These are phyloP conservation scores for Glomus cerebriforme DNA, from an alignment of 192 early-diverging fungal genomes.

Conservation along the genomic window DNA sequence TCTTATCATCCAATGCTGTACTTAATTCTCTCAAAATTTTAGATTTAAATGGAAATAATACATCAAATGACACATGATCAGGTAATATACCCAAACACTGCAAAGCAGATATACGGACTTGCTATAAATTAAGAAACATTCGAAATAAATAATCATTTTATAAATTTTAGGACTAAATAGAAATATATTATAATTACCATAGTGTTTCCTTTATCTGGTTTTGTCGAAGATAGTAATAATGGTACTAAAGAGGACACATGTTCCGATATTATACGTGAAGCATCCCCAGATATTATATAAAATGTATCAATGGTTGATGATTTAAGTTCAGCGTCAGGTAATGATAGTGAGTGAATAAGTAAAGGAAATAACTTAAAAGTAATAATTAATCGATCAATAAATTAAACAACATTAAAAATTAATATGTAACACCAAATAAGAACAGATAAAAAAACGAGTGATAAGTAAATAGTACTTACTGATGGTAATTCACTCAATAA, in stretches of 20 bases:
- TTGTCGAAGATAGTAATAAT: conserved; percentile 42
- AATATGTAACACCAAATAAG: too few species aligned
- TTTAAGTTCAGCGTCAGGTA: conserved; percentile 67
- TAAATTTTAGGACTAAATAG: background rate
- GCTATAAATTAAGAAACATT: conserved; percentile 30
- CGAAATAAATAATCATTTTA: background rate
- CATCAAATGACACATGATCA: conserved; percentile 58
- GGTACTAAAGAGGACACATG: conserved; percentile 52
- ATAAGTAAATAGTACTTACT: conserved; percentile 45
- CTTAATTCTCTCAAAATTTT: conserved; percentile 66
- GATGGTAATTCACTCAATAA: conserved; percentile 74
- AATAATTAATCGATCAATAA: background rate
- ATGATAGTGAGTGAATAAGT: conserved; percentile 71
- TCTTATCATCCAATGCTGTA: conserved; percentile 79
- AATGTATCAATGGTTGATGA: conserved; percentile 78
- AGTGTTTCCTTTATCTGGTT: conserved; percentile 39
- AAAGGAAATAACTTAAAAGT: conserved; percentile 69
- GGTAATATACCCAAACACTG: conserved; percentile 70
- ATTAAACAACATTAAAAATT: background rate
- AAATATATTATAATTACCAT: conserved; percentile 35
- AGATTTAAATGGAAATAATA: conserved; percentile 62
- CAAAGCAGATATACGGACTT: conserved; percentile 74
- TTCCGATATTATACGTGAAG: conserved; percentile 62
- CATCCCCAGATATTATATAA: conserved; percentile 69
- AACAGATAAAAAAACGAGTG: background rate